phyloP scores from a whole-genome alignment of 1,284 basidiomycete species.

The Stereum hirsutum region DNA sequence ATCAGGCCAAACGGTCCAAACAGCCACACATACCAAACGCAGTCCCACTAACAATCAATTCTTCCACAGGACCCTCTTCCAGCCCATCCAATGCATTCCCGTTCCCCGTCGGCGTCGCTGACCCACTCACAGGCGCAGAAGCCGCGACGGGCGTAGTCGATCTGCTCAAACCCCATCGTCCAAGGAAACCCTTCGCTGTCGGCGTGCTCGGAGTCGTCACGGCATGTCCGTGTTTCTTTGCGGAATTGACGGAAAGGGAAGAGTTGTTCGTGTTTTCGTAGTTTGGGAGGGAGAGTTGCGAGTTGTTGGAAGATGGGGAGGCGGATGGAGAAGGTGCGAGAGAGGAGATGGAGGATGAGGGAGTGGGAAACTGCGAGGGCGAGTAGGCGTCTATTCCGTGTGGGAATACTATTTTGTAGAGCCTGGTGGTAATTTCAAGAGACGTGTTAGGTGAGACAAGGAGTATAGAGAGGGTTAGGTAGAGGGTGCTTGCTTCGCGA shows the following conservation, averaged over 20 bases:
- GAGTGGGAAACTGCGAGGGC: conserved; percentile 35
- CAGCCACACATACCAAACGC: too few relatives aligned
- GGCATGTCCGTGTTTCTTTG: too few relatives aligned
- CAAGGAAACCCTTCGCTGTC: conserved; percentile 25
- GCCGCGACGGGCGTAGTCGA: conserved; percentile 12
- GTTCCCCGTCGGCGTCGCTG: conserved; percentile 11
- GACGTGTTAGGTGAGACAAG: too few relatives aligned
- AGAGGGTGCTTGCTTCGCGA: conserved; percentile 43
- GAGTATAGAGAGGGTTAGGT: too few relatives aligned
- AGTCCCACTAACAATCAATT: conserved; percentile 61
- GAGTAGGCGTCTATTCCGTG: conserved; percentile 45
- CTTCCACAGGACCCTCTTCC: conserved; percentile 51
- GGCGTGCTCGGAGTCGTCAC: too few relatives aligned
- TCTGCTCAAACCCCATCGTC: conserved; percentile 31
- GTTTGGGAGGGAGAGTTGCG: conserved; percentile 13
- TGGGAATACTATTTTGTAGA: conserved; percentile 69
- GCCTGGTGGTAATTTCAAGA: too few relatives aligned
- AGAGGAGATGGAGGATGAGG: neutral
- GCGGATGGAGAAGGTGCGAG: conserved; percentile 15
- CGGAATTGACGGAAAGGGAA: too few relatives aligned
- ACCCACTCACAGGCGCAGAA: conserved; percentile 13
- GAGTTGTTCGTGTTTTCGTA: too few relatives aligned
- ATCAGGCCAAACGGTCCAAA: too few relatives aligned
- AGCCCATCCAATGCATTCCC: neutral
- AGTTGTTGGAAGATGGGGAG: conserved; percentile 15